Conservation (phyloP, 2,329 filamentous ascomycete genomes). For the Fusarium anguioides region DNA sequence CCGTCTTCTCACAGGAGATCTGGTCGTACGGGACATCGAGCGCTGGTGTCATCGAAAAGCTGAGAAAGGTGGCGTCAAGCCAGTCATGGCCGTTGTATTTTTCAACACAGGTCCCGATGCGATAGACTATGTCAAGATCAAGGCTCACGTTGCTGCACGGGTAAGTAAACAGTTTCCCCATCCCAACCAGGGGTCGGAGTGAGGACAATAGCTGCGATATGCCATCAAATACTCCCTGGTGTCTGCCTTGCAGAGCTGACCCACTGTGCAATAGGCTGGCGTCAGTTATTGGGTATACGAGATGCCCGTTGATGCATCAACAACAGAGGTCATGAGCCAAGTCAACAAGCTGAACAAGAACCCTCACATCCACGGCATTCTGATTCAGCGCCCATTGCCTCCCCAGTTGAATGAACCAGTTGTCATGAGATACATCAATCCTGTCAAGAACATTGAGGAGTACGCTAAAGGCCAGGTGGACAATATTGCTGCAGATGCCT, state of each 20-base stretch:
- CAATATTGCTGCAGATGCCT: background rate
- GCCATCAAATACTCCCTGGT: background rate
- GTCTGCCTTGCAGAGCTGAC: background rate
- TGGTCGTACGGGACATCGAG: background rate
- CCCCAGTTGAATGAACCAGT: background rate
- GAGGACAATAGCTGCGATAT: background rate
- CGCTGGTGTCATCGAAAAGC: background rate
- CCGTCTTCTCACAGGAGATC: background rate
- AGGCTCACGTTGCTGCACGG: slow-evolving; percentile 1
- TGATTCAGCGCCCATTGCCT: background rate
- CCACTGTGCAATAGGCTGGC: background rate
- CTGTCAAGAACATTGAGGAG: background rate
- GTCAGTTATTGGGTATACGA: slow-evolving; percentile 5
- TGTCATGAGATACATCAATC: background rate
- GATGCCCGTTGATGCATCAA: background rate
- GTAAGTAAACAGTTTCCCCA: background rate
- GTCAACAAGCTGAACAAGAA: background rate
- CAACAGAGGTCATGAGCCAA: background rate
- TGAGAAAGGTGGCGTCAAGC: background rate
- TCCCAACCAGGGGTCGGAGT: background rate
- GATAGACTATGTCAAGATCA: background rate
- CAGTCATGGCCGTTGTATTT: background rate
- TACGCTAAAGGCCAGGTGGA: background rate
- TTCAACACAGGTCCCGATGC: background rate
- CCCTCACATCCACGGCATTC: background rate